These are phyloP conservation scores for Trichosporon ovoides DNA, from an alignment of 1,284 basidiomycete species.

Conservation along the genomic window DNA sequence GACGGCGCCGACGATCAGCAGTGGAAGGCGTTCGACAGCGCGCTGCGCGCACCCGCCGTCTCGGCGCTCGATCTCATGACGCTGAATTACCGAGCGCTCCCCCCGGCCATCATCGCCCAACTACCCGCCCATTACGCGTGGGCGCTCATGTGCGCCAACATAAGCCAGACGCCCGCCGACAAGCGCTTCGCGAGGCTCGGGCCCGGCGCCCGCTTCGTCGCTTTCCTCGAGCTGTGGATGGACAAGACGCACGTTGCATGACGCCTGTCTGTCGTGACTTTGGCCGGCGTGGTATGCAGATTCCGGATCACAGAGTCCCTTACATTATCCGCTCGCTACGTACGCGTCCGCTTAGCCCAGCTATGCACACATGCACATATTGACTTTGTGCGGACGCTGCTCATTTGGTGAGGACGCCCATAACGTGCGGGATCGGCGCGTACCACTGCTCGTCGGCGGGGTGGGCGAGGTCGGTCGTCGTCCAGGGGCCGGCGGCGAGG, in stretches of 20 bases:
- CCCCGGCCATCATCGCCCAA: neutral
- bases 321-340: too few relatives aligned
- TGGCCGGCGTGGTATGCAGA: too few relatives aligned
- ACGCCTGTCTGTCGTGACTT: too few relatives aligned
- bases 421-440: constrained; percentile 12
- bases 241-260: too few relatives aligned
- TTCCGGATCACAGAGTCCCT: too few relatives aligned
- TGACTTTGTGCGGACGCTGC: neutral
- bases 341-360: too few relatives aligned
- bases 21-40: neutral
- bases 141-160: neutral
- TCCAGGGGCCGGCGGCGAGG: constrained; percentile 13
- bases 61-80: neutral
- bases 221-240: neutral
- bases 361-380: neutral
- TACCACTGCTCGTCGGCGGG: constrained; percentile 18
- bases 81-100: neutral
- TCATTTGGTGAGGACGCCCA: constrained; percentile 19
- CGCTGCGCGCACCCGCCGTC: neutral
- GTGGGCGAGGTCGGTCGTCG: constrained; percentile 15
- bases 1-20: neutral
- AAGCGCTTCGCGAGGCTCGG: neutral
- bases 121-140: neutral
- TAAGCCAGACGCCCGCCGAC: neutral
- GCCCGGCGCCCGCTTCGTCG: neutral